phyloP scores from a whole-genome alignment of 139 green algal genomes.

The Bryopsis sp. region DNA sequence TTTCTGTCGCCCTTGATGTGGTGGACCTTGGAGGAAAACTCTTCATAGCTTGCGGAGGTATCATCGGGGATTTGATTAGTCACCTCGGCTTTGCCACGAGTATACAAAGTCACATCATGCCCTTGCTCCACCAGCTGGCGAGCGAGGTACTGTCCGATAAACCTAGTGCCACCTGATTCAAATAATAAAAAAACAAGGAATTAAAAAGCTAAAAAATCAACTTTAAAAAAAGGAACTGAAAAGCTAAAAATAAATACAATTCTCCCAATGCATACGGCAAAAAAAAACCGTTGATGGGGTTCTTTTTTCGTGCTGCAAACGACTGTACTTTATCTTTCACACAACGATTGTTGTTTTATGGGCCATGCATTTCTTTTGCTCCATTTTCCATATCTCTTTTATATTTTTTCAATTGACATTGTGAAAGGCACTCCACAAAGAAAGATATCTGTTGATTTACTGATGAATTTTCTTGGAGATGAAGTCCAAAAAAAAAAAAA shows the following conservation, averaged over 20 bases:
- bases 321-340: too few species aligned
- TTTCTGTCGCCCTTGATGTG: slow-evolving; percentile 85
- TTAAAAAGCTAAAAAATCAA: slow-evolving; percentile 1
- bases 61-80: slow-evolving; percentile 84
- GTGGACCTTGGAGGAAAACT: slow-evolving; percentile 68
- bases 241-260: not conserved
- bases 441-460: not conserved
- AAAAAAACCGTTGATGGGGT: too few species aligned
- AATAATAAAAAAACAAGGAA: not conserved
- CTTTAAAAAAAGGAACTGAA: not conserved
- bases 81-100: slow-evolving; percentile 81
- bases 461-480: too few species aligned
- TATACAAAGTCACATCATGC: slow-evolving; percentile 91
- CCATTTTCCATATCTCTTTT: not conserved
- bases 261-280: too few species aligned
- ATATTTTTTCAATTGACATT: not conserved
- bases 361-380: not conserved
- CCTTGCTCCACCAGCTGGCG: slow-evolving; percentile 77
- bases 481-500: too few species aligned
- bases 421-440: not conserved
- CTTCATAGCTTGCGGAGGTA: slow-evolving; percentile 58
- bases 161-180: slow-evolving; percentile 78
- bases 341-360: not conserved
- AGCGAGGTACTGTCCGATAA: slow-evolving; percentile 93
- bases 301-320: too few species aligned